Evolutionary conservation across 495 filamentous ascomycete species (phyloP).

Genomic region (Apodospora peruviana): DNA sequence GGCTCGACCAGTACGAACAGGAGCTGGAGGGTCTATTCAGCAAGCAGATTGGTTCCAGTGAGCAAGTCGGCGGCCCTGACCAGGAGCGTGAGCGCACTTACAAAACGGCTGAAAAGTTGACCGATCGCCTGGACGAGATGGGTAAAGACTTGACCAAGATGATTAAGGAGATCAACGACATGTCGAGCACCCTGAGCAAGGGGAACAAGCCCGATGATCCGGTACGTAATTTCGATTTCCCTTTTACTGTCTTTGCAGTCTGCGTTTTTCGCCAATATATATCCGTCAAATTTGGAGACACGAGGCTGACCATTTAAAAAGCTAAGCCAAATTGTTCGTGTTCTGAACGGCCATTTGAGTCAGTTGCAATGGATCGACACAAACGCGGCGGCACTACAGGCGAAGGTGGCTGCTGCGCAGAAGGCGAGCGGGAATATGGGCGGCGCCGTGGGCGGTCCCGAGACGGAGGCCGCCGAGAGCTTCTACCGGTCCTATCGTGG

Average conservation of each 20-base stretch:
- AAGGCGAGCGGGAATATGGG: slow-evolving; percentile 65
- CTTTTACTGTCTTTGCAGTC: slow-evolving; percentile 2
- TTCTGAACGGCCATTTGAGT: slow-evolving; percentile 85
- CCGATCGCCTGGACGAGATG: slow-evolving; percentile 82
- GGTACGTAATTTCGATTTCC: slow-evolving; percentile 52
- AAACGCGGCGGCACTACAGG: slow-evolving; percentile 70
- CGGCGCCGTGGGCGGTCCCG: slow-evolving; percentile 48
- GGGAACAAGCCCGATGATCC: slow-evolving; percentile 86
- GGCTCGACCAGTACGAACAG: slow-evolving; percentile 82
- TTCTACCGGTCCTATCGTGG: slow-evolving; percentile 78
- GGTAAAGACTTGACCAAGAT: slow-evolving; percentile 85
- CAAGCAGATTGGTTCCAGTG: slow-evolving; percentile 50
- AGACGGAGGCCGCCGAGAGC: slow-evolving; percentile 67
- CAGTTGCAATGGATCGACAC: slow-evolving; percentile 89
- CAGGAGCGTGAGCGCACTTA: slow-evolving; percentile 93
- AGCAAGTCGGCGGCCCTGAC: slow-evolving; percentile 76
- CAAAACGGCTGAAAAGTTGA: slow-evolving; percentile 83
- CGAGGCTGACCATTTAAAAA: slow-evolving; percentile 23
- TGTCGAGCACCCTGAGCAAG: slow-evolving; percentile 76
- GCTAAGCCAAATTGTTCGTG: slow-evolving; percentile 88
- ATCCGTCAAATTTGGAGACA: not conserved
- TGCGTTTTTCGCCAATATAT: not conserved
- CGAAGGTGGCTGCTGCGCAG: slow-evolving; percentile 73
- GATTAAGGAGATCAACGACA: slow-evolving; percentile 96
- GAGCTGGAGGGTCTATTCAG: slow-evolving; percentile 83